Base-by-base conservation (phyloP, 2,329 filamentous ascomycete species). In the Xylariaceae sp. region DNA sequence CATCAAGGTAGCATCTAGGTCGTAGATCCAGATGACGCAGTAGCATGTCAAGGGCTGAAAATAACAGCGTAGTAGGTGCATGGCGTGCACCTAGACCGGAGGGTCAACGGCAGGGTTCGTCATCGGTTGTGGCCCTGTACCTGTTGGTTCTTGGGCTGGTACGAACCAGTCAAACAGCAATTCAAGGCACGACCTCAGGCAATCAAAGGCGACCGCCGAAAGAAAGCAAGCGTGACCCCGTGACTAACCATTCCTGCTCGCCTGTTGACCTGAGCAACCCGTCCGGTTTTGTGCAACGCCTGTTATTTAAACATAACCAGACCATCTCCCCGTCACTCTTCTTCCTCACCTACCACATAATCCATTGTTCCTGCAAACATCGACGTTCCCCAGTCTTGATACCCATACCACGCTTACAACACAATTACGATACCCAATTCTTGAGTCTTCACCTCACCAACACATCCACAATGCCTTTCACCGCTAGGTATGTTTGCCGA, bases 401-500 rank as follows among this genome's bases (percentile, higher is more conserved):
- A 28, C 22, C 22, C 22, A 7, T 28, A 7, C 22, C 4, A 48
- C 36, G 14, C 41, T 13, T 13, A 5, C 31, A 43, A 13, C 6
- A 42, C 18, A 42, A 4, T 19, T 5, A 45, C 43, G 18, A 45
- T 33, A 7, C 22, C 19, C 19, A 45, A 19, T 17, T 16, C 12
- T 45, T 17, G 7, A 41, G 2, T 38, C n/a, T 19, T 41, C 43
- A n/a, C 45, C 36, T 4, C 13, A 41, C 19, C 22, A 28, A 28
- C 16, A 49, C 39, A 36, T 12, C 33, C 47, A 59, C 48, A 59
- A 83, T 83, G 80, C 68, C 80, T 73, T 80, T 83, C 77, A 83
- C 80, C 65, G 74, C 71, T 46, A 81, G 77, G 79, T 82, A 77
- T 70, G 75, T 57, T 54, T 48, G 14, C 19, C 33, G 34, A 16